Percentiles rank a stretch among this genome's conserved stretches.
Conservation (phyloP, 1,284 basidiomycete species). For the Boletus albobrunnescens region DNA sequence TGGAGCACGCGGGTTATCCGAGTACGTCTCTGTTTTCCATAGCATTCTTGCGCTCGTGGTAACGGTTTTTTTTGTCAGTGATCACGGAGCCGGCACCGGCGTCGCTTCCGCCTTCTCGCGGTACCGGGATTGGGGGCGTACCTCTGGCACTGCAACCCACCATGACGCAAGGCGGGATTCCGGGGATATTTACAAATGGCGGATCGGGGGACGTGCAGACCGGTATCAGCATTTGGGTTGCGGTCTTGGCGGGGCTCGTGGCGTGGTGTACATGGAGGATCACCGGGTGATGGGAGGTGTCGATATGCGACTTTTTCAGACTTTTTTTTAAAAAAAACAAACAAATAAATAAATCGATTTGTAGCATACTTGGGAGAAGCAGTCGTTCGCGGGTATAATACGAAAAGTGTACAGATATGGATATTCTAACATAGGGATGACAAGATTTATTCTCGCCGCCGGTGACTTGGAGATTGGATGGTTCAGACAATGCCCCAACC, state of each 20-base stretch:
- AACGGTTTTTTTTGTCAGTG: too few relatives aligned
- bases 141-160: slow-evolving; percentile 24
- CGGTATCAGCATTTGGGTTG: slow-evolving; percentile 17
- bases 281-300: slow-evolving; percentile 7
- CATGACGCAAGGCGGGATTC: slow-evolving; percentile 10
- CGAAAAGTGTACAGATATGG: too few relatives aligned
- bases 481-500: background rate
- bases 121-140: slow-evolving; percentile 29
- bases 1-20: slow-evolving; percentile 22
- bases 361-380: background rate
- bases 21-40: slow-evolving; percentile 13
- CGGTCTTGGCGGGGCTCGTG: slow-evolving; percentile 9
- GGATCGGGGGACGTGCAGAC: slow-evolving; percentile 9
- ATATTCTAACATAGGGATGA: too few relatives aligned
- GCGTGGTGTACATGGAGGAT: slow-evolving; percentile 21
- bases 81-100: slow-evolving; percentile 24
- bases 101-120: slow-evolving; percentile 19
- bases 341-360: too few relatives aligned
- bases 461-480: too few relatives aligned
- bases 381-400: too few relatives aligned
- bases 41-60: too few relatives aligned
- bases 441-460: too few relatives aligned
- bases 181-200: slow-evolving; percentile 13
- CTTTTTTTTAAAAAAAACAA: too few relatives aligned
- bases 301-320: slow-evolving; percentile 1